Evolutionary conservation across 331 rosid species (phyloP), one percentile per base, ranked within the genome.

Genomic region (Phaseolus coccineus): DNA sequence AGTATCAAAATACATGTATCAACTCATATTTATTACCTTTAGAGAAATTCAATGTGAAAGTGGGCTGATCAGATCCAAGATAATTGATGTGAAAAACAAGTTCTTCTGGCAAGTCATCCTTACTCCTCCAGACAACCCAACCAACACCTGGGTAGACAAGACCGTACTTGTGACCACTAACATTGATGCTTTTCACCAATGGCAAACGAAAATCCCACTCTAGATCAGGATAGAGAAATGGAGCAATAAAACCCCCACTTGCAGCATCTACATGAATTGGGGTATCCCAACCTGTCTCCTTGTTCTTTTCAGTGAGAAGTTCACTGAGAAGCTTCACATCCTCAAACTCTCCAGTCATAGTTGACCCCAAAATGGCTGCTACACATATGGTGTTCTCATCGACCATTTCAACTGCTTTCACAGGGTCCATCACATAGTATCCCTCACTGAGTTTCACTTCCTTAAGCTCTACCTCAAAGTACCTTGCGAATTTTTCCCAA

Each of bases 361-460:
- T 94, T 44, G 98, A 94, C 4, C 98, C 98, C 37, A 94, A 79
- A 77, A 94, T 94, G 62, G 97, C 97, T 13, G 97, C 97, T 62
- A 94, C 98, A 64, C 97, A 94, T n/a, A 94, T 94, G 39, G 98
- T 94, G 88, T 94, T 94, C 87, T 94, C 98, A 70, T 94, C 97
- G 19, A 92, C 98, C 87, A 90, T 70, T 74, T 94, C 94, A 56
- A 88, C 92, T 25, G 98, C 98, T 79, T 92, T 90, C 79, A 59
- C 71, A 13, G 98, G 98, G 80, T 94, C 91, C 98, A 94, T 92
- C 68, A 92, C 98, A 77, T 90, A 94, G 83, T 69, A 90, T 66
- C 88, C 96, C 58, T 92, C 97, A 0, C 76, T 74, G 19, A 94
- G 90, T 69, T 94, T 94, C 72, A 94, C 96, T 89, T 92, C 98